phyloP scores from a whole-genome alignment of 805 yeast species.

The Kluyveromyces starmeri region DNA sequence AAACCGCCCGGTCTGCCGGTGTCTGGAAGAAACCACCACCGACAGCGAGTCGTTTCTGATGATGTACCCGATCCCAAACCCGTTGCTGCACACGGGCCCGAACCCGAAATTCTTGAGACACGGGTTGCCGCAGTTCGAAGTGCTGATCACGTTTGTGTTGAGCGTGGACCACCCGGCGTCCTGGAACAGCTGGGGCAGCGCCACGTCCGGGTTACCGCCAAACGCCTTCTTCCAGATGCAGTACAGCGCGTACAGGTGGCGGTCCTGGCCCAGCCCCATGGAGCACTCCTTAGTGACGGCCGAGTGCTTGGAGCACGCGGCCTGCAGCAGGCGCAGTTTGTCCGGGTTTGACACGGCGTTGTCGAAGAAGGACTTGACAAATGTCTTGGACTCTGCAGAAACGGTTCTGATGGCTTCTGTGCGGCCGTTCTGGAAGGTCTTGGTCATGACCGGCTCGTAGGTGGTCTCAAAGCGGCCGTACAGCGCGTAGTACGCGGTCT shows the following conservation, averaged over 20 bases:
- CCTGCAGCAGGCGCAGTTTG: slow-evolving; percentile 43
- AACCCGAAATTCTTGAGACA: slow-evolving; percentile 81
- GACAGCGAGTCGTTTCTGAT: slow-evolving; percentile 72
- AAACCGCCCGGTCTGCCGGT: slow-evolving; percentile 77
- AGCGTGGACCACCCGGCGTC: slow-evolving; percentile 84
- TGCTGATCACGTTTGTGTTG: slow-evolving; percentile 71
- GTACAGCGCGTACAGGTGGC: slow-evolving; percentile 80
- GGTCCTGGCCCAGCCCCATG: slow-evolving; percentile 80
- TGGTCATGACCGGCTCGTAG: slow-evolving; percentile 96
- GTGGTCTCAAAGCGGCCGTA: slow-evolving; percentile 92
- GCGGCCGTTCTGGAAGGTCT: slow-evolving; percentile 77
- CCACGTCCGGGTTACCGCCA: slow-evolving; percentile 18
- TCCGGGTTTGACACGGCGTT: slow-evolving; percentile 51
- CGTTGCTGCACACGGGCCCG: slow-evolving; percentile 84
- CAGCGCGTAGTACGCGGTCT: slow-evolving; percentile 83
- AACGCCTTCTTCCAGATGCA: slow-evolving; percentile 63
- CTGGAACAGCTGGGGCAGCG: slow-evolving; percentile 67
- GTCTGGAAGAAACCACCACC: slow-evolving; percentile 78
- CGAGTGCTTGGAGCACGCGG: slow-evolving; percentile 66
- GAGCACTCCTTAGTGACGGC: slow-evolving; percentile 60
- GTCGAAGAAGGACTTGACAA: slow-evolving; percentile 80
- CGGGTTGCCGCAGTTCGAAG: slow-evolving; percentile 89
- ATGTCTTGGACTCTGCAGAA: slow-evolving; percentile 65
- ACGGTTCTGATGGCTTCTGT: slow-evolving; percentile 90
- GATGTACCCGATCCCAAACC: slow-evolving; percentile 89